Evolutionary conservation across 2,329 filamentous ascomycete genomes (phyloP), one percentile per base, ranked within the genome.

Genomic region (Arthrobotrys iridis): DNA sequence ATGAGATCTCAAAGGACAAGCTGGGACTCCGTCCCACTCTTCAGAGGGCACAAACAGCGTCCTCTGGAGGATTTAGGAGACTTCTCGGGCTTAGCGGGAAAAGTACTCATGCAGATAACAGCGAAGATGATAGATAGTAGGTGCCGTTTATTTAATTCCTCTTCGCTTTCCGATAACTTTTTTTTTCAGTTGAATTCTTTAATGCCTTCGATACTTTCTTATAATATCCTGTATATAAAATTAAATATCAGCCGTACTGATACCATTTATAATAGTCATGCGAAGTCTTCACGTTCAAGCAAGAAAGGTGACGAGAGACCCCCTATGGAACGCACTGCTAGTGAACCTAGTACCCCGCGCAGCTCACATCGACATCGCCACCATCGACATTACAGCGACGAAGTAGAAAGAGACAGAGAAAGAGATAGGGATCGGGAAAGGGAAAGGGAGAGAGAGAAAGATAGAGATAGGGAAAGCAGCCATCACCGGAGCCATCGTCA

Each of bases 261-360:
- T 74, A 40, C 50, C 8, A 35, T 67, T 20, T 67, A 35, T 55
- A 45, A 74, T 35, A 74, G 70, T 57, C 62, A 66, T 67, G 45
- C 62, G 55, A 74, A 67, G 46, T 62, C 60, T 35, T 50, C 70
- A 24, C 70, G 70, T 67, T 74, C 70, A 62, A 74, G 62, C 70
- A 74, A 58, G 55, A 74, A 67, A 63, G 62, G 62, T 74, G 62
- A 66, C 58, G 59, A 74, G 45, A 74, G 62, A 48, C 70, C 62
- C 4, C 57, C 62, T 43, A 67, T 74, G 70, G 70, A 74, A 55
- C 62, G 70, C 55, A 64, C 57, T 33, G 35, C 70, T 50, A 74
- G 70, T 46, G 70, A 74, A 26, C 57, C 70, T 46, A 67, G 46
- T 63, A 55, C 62, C 15, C 50, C 68, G 3, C 62, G 62, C n/a